Percentiles rank a stretch among this genome's conserved stretches.
Evolutionary conservation across 2,329 filamentous ascomycete genomes (phyloP).

Genomic region (Curvularia eragrostidis): DNA sequence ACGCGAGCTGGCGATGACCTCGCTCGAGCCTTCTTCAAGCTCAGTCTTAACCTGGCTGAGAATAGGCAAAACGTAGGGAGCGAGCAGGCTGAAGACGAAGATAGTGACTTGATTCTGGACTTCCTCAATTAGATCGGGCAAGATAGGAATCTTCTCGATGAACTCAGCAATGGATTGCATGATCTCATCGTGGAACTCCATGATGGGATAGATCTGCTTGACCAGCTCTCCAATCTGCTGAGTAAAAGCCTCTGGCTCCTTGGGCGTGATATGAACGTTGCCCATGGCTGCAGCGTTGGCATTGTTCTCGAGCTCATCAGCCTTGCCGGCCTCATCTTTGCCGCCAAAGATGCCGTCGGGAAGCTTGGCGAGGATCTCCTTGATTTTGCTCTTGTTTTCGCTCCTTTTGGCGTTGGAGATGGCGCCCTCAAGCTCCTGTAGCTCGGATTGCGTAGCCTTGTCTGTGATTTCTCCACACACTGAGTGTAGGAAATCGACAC

Average conservation of each 20-base stretch:
- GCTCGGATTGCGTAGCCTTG: constrained; percentile 89
- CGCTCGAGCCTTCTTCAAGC: constrained; percentile 81
- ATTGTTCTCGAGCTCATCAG: constrained; percentile 80
- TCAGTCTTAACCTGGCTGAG: constrained; percentile 87
- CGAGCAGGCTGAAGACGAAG: constrained; percentile 91
- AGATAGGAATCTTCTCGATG: constrained; percentile 82
- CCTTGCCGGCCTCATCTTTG: constrained; percentile 74
- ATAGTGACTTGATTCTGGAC: constrained; percentile 85
- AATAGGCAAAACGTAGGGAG: constrained; percentile 85
- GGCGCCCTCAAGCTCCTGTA: constrained; percentile 85
- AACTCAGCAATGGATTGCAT: constrained; percentile 79
- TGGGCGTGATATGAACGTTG: constrained; percentile 75
- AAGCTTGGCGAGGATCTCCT: constrained; percentile 80
- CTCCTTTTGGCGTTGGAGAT: constrained; percentile 68
- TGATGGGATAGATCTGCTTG: constrained; percentile 83
- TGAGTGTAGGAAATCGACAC: constrained; percentile 91
- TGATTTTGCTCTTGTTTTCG: constrained; percentile 75
- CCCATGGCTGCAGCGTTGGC: constrained; percentile 77
- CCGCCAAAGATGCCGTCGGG: constrained; percentile 80
- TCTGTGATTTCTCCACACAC: constrained; percentile 82
- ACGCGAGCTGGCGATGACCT: constrained; percentile 85
- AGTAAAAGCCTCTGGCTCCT: constrained; percentile 84
- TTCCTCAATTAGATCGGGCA: constrained; percentile 85
- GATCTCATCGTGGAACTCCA: constrained; percentile 89
- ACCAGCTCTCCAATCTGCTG: constrained; percentile 75